These are phyloP conservation scores for Entelexis sorbosivorans DNA, from an alignment of 1,139 yeast genomes.

Conservation along the genomic window DNA sequence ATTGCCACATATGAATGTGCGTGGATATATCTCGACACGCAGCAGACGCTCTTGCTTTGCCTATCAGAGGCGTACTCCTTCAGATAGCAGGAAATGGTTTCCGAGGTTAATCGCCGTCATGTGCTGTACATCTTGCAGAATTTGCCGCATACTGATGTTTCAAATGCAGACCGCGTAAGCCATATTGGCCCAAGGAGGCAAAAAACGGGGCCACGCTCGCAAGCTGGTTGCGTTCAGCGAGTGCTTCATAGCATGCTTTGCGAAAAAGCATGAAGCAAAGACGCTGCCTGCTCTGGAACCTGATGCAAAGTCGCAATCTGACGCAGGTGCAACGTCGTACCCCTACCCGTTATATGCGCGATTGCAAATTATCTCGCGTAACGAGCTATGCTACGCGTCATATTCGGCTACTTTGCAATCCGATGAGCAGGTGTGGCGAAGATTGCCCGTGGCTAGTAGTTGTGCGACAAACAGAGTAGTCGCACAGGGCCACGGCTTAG, in stretches of 20 bases:
- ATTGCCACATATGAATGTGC: not conserved
- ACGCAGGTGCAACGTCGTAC: not conserved
- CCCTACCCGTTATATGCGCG: not conserved
- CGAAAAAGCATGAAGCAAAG: too few relatives aligned
- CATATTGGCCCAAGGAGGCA: not conserved
- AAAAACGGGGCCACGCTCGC: not conserved
- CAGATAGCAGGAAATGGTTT: not conserved
- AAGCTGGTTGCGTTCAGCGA: too few relatives aligned
- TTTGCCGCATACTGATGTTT: not conserved
- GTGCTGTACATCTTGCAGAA: not conserved
- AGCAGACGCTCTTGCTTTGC: not conserved
- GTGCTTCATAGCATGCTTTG: too few relatives aligned
- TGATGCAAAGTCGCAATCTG: not conserved
- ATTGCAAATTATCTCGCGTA: not conserved
- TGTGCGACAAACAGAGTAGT: too few relatives aligned
- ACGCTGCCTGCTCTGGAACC: not conserved
- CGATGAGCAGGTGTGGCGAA: too few relatives aligned
- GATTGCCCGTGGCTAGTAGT: too few relatives aligned
- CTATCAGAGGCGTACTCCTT: not conserved
- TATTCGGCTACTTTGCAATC: too few relatives aligned
- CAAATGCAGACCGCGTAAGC: not conserved
- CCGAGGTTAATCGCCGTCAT: not conserved
- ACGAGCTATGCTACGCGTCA: not conserved
- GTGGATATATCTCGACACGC: not conserved
- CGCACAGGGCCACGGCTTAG: too few relatives aligned